Conservation (phyloP, 2,329 filamentous ascomycete genomes). For the Karstenula rhodostoma region DNA sequence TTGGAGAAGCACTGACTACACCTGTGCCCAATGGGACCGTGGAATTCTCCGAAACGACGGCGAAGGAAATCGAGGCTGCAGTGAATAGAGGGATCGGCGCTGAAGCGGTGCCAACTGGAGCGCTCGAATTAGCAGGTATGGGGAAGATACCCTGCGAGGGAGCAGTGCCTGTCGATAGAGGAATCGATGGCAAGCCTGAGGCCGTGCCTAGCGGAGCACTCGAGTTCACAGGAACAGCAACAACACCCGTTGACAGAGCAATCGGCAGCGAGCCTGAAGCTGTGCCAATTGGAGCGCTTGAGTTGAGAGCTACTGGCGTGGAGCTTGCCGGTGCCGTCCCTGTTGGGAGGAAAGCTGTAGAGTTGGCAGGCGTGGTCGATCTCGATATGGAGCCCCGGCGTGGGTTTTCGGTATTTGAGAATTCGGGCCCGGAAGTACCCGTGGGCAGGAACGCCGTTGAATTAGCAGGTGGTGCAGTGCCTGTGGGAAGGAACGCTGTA, state of each 20-base stretch:
- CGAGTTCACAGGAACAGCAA: slow-evolving; percentile 14
- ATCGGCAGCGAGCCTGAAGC: slow-evolving; percentile 8
- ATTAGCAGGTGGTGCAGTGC: slow-evolving; percentile 7
- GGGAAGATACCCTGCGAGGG: background rate
- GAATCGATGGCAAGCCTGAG: slow-evolving; percentile 5
- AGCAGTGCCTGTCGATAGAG: slow-evolving; percentile 9
- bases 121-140: slow-evolving; percentile 16
- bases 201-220: slow-evolving; percentile 16
- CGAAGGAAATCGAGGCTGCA: background rate
- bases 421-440: background rate
- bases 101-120: slow-evolving; percentile 13
- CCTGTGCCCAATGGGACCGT: slow-evolving; percentile 9
- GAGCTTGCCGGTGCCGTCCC: slow-evolving; percentile 6
- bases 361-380: slow-evolving; percentile 8
- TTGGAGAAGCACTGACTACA: slow-evolving; percentile 9
- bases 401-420: background rate
- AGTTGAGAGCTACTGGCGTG: slow-evolving; percentile 7
- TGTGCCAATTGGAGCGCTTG: slow-evolving; percentile 12
- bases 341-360: slow-evolving; percentile 6
- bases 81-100: slow-evolving; percentile 10
- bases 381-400: background rate
- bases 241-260: slow-evolving; percentile 5
- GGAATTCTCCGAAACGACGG: slow-evolving; percentile 6
- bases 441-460: background rate
- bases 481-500: slow-evolving; percentile 7